Base-by-base conservation (phyloP, 345 rosid genomes). In the Arabidopsis arenosa region DNA sequence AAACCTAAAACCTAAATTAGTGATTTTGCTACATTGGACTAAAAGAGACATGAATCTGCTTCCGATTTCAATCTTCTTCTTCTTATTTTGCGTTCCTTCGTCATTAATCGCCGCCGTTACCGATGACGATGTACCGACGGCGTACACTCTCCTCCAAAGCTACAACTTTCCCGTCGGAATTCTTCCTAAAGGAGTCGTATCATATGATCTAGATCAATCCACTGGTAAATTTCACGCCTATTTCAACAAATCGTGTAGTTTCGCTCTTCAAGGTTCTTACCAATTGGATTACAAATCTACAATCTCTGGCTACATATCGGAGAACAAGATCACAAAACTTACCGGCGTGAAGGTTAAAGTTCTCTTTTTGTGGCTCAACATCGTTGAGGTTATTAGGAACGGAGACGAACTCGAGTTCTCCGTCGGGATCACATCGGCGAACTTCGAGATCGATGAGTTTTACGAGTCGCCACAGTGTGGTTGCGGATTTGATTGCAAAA, bases 381-480 rank as follows among this genome's bases (percentile, higher is more conserved):
- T 96, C 8, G 92, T 91, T 47, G 98, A 93, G 85, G 98, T 96
- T 13, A 47, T 13, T 32, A 80, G 99, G 80, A 54, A 71, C 4
- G 94, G 83, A 4, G 88, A 88, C 43, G 84, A 91, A 43, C 85
- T 92, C 58, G 83, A 74, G 11, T 91, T 96, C 83, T 96, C 98
- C 7, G 97, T 96, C 7, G 99, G 99, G 74, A 83, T 96, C 49
- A 89, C 97, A 9, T 96, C 99, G n/a, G 97, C 99, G 0, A 75
- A 62, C 15, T 96, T 96, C 58, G 62, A 81, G 5, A 86, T 93
- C 66, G 91, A 82, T 5, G 94, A 93, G 77, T 96, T 93, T 80
- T 93, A 57, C 15, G 97, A 80, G 85, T 87, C 86, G 40, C 99
- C 98, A 0, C 96, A 86, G 89, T 96, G 99, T 72, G 98, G 97